Conservation (phyloP, 768 basidiomycete genomes). For the Naganishia friedmannii region DNA sequence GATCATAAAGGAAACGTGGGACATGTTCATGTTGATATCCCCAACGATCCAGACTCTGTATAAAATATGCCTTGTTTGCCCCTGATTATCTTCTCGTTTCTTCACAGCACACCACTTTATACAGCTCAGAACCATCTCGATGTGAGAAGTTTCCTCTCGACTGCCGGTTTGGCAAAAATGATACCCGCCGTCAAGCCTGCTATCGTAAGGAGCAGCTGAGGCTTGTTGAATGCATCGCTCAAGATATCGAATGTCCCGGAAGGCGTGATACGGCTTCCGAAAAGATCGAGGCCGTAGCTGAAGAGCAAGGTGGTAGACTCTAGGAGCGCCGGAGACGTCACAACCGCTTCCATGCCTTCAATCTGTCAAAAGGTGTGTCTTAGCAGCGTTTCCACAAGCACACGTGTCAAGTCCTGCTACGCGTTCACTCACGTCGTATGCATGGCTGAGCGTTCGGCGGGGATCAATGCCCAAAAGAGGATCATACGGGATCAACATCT, state of each 20-base stretch:
- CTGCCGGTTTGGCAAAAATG: conserved; percentile 76
- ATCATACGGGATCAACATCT: conserved; percentile 81
- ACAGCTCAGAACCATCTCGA: conserved; percentile 47
- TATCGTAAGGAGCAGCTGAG: conserved; percentile 80
- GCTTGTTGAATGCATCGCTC: conserved; percentile 88
- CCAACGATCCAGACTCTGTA: too few relatives aligned
- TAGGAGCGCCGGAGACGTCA: conserved; percentile 76
- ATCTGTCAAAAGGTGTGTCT: conserved; percentile 56
- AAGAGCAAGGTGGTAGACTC: conserved; percentile 90
- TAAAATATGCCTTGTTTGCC: too few relatives aligned
- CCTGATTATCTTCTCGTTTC: too few relatives aligned
- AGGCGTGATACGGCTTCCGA: conserved; percentile 77
- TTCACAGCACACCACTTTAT: too few relatives aligned
- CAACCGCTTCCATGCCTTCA: conserved; percentile 64
- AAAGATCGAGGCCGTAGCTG: conserved; percentile 82
- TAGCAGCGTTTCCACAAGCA: neutral
- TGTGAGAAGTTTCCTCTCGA: conserved; percentile 51
- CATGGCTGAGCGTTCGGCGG: conserved; percentile 60
- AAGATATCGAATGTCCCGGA: conserved; percentile 90
- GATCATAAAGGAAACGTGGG: too few relatives aligned
- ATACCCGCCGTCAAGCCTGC: conserved; percentile 70
- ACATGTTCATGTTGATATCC: too few relatives aligned
- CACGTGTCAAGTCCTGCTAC: neutral
- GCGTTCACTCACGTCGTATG: conserved; percentile 56
- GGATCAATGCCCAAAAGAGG: conserved; percentile 71